These are phyloP conservation scores for Bremia lactucae DNA, from an alignment of 352 stramenopile species.

Conservation along the genomic window DNA sequence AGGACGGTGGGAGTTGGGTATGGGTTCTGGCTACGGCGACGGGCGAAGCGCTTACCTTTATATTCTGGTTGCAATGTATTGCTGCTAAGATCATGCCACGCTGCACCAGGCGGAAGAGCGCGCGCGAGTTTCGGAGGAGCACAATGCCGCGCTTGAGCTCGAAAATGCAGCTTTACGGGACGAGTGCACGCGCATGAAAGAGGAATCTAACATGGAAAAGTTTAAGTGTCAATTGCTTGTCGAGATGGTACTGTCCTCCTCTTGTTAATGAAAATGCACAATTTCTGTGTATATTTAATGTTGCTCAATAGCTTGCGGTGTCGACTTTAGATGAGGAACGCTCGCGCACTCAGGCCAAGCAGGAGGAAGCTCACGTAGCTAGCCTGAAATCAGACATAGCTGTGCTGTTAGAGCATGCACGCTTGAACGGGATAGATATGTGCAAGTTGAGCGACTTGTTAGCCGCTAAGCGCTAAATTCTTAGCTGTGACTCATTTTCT, in stretches of 20 bases:
- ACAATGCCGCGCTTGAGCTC: constrained; percentile 34
- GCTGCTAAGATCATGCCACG: constrained; percentile 44
- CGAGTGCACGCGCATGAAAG: constrained; percentile 42
- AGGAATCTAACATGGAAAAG: constrained; percentile 83
- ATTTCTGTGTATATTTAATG: neutral
- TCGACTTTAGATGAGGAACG: constrained; percentile 77
- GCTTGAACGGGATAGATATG: constrained; percentile 56
- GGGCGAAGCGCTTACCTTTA: neutral
- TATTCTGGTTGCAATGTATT: neutral
- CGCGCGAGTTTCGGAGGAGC: constrained; percentile 24
- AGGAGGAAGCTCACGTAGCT: constrained; percentile 42
- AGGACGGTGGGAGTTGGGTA: constrained; percentile 64
- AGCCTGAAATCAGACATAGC: constrained; percentile 60
- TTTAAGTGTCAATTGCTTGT: constrained; percentile 83
- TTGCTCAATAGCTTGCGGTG: constrained; percentile 47
- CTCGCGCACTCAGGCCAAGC: constrained; percentile 41
- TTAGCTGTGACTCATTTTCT: too few relatives aligned
- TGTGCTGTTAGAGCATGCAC: constrained; percentile 52
- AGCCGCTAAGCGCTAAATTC: too few relatives aligned
- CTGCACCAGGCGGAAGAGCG: constrained; percentile 34
- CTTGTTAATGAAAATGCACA: neutral
- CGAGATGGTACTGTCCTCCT: constrained; percentile 52
- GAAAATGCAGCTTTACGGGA: constrained; percentile 58
- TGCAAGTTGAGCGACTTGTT: constrained; percentile 37
- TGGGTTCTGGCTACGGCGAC: neutral